Percentiles rank a stretch among this genome's conserved stretches.
Conservation (phyloP, 768 basidiomycete genomes). For the Clitopilus hobsonii region DNA sequence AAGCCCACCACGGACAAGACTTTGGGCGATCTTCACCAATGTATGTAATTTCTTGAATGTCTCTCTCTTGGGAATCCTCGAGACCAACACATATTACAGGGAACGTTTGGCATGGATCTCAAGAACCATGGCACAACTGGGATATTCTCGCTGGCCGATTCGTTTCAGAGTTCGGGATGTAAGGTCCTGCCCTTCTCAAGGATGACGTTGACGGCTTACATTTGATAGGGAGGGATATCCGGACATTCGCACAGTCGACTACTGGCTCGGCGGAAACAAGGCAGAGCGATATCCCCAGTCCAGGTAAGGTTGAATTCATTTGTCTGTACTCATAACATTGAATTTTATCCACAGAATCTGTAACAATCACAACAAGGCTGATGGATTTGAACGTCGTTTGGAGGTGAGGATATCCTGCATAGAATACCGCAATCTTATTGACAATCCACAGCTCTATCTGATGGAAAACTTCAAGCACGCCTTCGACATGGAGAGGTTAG, state of each 20-base stretch:
- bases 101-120: constrained; percentile 94
- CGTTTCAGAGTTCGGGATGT: constrained; percentile 95
- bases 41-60: constrained; percentile 31
- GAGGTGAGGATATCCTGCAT: constrained; percentile 43
- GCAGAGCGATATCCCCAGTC: constrained; percentile 87
- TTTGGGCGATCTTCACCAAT: constrained; percentile 90
- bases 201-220: background rate
- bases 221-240: constrained; percentile 78
- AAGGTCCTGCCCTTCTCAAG: constrained; percentile 16
- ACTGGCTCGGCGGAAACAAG: constrained; percentile 77
- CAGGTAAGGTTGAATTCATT: constrained; percentile 31
- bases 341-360: constrained; percentile 57
- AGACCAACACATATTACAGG: constrained; percentile 44
- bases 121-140: constrained; percentile 95
- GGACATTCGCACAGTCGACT: constrained; percentile 81
- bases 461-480: constrained; percentile 91
- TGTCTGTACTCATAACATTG: background rate
- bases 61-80: no score
- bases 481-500: constrained; percentile 80
- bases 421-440: background rate
- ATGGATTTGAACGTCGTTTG: constrained; percentile 76
- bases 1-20: constrained; percentile 67
- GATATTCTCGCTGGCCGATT: constrained; percentile 87
- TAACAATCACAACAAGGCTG: constrained; percentile 89
- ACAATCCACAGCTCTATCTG: constrained; percentile 64